Evolutionary conservation across 208 protist genomes (phyloP).

Genomic region (Balamuthia mandrillaris): DNA sequence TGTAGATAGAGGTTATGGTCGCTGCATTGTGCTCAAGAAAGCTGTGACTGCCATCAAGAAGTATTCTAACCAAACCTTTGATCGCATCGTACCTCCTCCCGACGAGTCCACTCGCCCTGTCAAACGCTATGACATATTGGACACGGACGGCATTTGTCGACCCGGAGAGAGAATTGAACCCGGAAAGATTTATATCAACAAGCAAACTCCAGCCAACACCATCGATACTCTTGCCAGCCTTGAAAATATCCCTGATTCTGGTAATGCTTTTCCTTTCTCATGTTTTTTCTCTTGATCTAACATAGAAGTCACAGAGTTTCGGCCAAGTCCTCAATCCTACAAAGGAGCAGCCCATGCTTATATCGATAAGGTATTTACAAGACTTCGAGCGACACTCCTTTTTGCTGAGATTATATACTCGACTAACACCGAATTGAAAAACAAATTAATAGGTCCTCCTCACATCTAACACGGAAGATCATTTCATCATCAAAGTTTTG

Average conservation of each 20-base stretch:
- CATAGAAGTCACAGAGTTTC: constrained; percentile 47
- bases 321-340: constrained; percentile 82
- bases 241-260: constrained; percentile 35
- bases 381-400: too few species aligned
- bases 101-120: neutral
- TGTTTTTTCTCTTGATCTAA: neutral
- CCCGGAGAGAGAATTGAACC: constrained; percentile 78
- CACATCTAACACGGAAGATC: constrained; percentile 81
- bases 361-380: constrained; percentile 85
- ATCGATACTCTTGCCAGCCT: constrained; percentile 42
- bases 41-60: constrained; percentile 58
- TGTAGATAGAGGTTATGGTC: constrained; percentile 94
- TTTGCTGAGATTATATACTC: neutral
- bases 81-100: constrained; percentile 27
- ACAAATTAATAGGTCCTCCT: constrained; percentile 66
- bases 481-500: constrained; percentile 90
- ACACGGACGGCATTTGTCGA: constrained; percentile 89
- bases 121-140: constrained; percentile 67
- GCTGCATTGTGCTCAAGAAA: constrained; percentile 85
- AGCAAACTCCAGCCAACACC: constrained; percentile 78
- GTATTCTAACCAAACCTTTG: constrained; percentile 62
- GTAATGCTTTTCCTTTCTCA: neutral
- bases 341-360: constrained; percentile 86
- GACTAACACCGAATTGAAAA: too few species aligned
- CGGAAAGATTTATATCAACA: constrained; percentile 92